Evolutionary conservation across 2,329 filamentous ascomycete genomes (phyloP), one percentile per base, ranked within the genome.

Genomic region (Tolypocladium guangdongense): DNA sequence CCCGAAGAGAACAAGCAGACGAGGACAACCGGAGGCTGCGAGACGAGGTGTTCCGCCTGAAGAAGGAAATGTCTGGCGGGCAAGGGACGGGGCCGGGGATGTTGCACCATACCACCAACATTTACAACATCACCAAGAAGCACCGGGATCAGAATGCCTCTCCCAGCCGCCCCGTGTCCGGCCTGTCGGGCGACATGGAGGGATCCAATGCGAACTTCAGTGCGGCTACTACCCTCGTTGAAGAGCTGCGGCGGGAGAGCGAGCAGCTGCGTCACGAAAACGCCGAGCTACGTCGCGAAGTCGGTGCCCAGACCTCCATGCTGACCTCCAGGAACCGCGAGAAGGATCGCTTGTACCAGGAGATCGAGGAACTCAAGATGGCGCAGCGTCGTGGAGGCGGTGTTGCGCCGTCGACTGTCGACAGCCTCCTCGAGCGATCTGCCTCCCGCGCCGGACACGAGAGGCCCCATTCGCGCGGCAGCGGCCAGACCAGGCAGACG

Each of bases 241-340:
- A 93, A n/a, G 90, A 96, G 56, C 72, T 90, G 8, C 78, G 80
- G 11, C 74, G 77, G 5, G 82, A 86, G 62, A 79, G 78, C 53
- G 86, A 90, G 57, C 86, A 95, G 60, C 74, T 97, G 32, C 86
- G 88, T 51, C 90, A 92, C 64, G 92, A 97, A 64, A 97, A 96
- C 63, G 89, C 90, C 3, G 92, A 96, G 66, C 71, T 99, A 35
- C 83, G 92, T 52, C 87, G 91, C 52, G 91, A 97, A 68, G 88
- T 97, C 33, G 90, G 91, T 56, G 93, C 93, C 3, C 93, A 99
- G 67, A 95, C 91, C 1, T 96, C 91, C 0, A 97, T 99, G 90
- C 79, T 99, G 36, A 96, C 92, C 1, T 97, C 93, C 37, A 82
- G 93, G 27, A 96, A 96, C 64, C 87, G 90, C 30, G 93, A 99